Base-by-base conservation (phyloP, 2,329 filamentous ascomycete genomes). In the Fusarium succisae region DNA sequence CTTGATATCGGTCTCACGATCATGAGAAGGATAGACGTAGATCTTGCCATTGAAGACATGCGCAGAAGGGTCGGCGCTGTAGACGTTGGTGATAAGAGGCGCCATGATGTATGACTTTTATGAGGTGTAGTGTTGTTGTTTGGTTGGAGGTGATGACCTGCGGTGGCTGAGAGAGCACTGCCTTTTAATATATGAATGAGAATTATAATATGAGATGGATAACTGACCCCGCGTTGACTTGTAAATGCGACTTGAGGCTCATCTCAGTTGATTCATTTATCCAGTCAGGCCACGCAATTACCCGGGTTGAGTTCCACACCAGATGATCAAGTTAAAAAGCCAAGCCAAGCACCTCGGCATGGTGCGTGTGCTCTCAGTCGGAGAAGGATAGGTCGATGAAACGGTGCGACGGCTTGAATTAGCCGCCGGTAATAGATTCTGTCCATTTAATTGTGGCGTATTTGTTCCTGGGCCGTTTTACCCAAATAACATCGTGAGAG, bases 11-110 rank as follows among this genome's bases (percentile, higher is more conserved):
- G 92, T 93, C 81, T 94, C 91, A 75, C 92, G 89, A 82, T 95
- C 93, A 83, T 95, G 93, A 28, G 92, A 95, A 26, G 93, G 93
- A 84, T 95, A 95, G 83, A 95, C 89, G 85, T 94, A 95, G 69
- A 95, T 83, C 74, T 88, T 91, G 81, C 87, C 88, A 72, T 94
- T 90, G 85, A 95, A 95, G 79, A 93, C 92, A 82, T 95, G 93
- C 18, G 93, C 93, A 12, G 92, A 94, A 22, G 93, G 93, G 82
- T 95, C 93, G 26, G 93, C 93, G 18, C 92, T 95, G 87, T 92
- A 95, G 79, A 94, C 85, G 82, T 93, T 88, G n/a, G 87, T 91
- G 78, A 95, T 91, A 70, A 95, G 87, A 51, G 92, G 92, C 45
- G 84, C 79, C 86, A 87, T 77, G 39, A 26, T 75, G 54, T 28